These are phyloP conservation scores for Ploettnerulaceae sp. DNA, from an alignment of 2,329 filamentous ascomycete species.

Conservation along the genomic window DNA sequence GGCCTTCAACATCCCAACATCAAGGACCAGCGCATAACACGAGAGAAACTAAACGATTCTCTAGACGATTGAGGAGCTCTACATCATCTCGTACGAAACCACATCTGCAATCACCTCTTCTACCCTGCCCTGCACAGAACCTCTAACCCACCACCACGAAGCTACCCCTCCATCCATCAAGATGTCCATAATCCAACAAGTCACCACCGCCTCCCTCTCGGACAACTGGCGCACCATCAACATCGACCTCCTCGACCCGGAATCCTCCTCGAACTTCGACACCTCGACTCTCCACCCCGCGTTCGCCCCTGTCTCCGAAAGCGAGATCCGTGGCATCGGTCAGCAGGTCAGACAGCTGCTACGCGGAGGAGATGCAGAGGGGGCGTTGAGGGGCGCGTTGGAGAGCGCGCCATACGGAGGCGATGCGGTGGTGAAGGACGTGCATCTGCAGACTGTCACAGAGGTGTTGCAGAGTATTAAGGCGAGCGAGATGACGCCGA, in stretches of 20 bases:
- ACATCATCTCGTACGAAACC: not conserved
- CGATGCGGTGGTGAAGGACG: constrained; percentile 59
- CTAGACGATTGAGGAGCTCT: too few species aligned
- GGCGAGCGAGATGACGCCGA: constrained; percentile 88
- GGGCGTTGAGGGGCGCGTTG: constrained; percentile 75
- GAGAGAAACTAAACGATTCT: too few species aligned
- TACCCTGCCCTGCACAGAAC: not conserved
- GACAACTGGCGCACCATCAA: constrained; percentile 84
- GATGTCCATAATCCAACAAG: constrained; percentile 66
- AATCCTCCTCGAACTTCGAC: constrained; percentile 89
- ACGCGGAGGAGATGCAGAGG: constrained; percentile 80
- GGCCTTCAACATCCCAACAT: too few species aligned
- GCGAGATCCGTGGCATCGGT: constrained; percentile 72
- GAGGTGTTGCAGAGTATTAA: constrained; percentile 96
- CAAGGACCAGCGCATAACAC: too few species aligned
- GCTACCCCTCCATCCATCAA: constrained; percentile 1
- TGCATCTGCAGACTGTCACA: constrained; percentile 80
- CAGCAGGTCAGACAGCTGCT: constrained; percentile 83
- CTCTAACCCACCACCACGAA: not conserved
- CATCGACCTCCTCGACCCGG: constrained; percentile 85
- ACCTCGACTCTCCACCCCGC: constrained; percentile 75
- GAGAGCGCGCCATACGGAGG: constrained; percentile 78
- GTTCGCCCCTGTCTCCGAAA: constrained; percentile 67
- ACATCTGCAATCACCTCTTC: not conserved
- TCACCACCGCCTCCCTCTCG: constrained; percentile 53